Evolutionary conservation across 148 eudicot genomes (phyloP), one percentile per base, ranked within the genome.

Genomic region (Drosera capensis): DNA sequence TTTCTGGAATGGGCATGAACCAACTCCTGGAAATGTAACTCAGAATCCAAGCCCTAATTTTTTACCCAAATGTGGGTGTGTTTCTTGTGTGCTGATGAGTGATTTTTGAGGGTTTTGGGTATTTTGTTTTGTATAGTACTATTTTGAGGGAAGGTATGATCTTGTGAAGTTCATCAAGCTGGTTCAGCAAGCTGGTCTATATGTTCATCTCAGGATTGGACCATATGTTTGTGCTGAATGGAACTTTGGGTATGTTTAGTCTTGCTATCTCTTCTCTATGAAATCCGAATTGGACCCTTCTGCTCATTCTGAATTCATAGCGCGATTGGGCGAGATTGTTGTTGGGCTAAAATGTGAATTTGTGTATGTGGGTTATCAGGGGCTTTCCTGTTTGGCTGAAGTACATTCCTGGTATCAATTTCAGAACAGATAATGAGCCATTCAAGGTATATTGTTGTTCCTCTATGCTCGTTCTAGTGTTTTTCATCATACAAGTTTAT

Each of bases 1-100:
- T 48, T 85, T 85, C 55, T 85, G 95, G 95, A 85, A 85, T 80
- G 95, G 92, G 6, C 95, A 85, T 72, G 95, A 85, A 57, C 95
- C 95, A 57, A 49, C 79, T 49, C 83, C 77, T 56, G 95, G 86
- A 34, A 67, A 85, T 44, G 95, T 85, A 68, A 59, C 25, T 25
- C 4, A 48, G 23, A 12, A 4, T 31, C 40, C 18, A 4, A 9
- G 20, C 22, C 45, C 42, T 28, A 15, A 14, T 49, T 56, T 20
- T 20, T 30, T 37, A 23, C 9, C 2, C 37, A 25, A 1, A 18
- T 13, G 17, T 29, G 5, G 7, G 15, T 12, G 1, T 17, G 1
- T 60, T 24, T 44, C 7, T 11, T 20, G 1, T 21, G 25, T 23
- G 7, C 9, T 46, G 2, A 19, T 46, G 20, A 7, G 51, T 14